phyloP scores from a whole-genome alignment of 2,329 filamentous ascomycete species.

The Cladosporium halotolerans region DNA sequence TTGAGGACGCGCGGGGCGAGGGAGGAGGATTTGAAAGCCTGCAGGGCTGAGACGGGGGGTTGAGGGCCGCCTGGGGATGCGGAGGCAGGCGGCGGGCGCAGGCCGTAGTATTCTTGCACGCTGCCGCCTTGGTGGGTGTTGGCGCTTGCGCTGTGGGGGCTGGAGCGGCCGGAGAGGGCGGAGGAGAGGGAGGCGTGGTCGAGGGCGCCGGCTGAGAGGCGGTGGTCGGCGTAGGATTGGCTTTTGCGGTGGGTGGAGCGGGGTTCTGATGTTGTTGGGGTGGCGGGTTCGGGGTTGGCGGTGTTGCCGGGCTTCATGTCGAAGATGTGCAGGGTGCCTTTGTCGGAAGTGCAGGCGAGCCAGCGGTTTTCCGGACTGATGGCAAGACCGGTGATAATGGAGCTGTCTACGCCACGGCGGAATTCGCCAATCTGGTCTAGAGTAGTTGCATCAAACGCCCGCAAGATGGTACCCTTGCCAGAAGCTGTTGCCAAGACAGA shows the following conservation, averaged over 20 bases:
- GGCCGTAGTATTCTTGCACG: conserved; percentile 30
- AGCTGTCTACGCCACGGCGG: conserved; percentile 80
- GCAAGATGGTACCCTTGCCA: conserved; percentile 84
- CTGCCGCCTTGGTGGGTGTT: conserved; percentile 23
- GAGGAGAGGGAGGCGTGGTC: conserved; percentile 22
- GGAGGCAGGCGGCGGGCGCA: conserved; percentile 25
- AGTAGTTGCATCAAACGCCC: conserved; percentile 74
- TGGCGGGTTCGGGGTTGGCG: conserved; percentile 31
- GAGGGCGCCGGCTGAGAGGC: conserved; percentile 17
- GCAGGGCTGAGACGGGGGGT: conserved; percentile 20
- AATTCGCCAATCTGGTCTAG: conserved; percentile 78
- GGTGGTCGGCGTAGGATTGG: conserved; percentile 13
- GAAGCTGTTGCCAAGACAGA: conserved; percentile 82
- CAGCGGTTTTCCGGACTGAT: conserved; percentile 77
- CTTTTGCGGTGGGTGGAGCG: conserved; percentile 17
- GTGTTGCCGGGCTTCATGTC: conserved; percentile 61
- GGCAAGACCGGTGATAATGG: conserved; percentile 77
- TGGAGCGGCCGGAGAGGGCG: conserved; percentile 21
- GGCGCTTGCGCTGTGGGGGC: conserved; percentile 16
- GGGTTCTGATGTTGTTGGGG: conserved; percentile 17
- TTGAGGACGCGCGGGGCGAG: conserved; percentile 74
- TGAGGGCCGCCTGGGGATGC: conserved; percentile 19
- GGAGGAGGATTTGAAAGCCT: conserved; percentile 25
- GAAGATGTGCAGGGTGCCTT: conserved; percentile 91
- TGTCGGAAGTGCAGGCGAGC: conserved; percentile 91